Base-by-base conservation (phyloP, 805 yeast species). In the Wickerhamomyces silvicola region DNA sequence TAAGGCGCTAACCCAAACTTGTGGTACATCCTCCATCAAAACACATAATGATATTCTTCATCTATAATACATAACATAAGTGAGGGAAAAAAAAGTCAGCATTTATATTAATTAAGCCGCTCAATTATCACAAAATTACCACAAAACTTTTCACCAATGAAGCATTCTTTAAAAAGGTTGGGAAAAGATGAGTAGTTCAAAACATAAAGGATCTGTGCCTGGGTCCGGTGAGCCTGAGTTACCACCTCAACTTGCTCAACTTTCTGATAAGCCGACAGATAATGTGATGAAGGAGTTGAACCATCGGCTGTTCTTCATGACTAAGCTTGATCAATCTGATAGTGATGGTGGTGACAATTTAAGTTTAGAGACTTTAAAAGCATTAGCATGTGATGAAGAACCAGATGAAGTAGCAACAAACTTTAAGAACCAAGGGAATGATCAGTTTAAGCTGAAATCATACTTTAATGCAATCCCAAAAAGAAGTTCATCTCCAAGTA, bases 391-490 rank as follows among this genome's bases (percentile, higher is more conserved):
- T 51, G 98, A 92, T 30, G 98, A 97, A 27, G 95, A 86, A 41
- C 96, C 97, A 0, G 78, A 81, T 48, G 98, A 92, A 50, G 66
- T 87, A 22, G 97, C 97, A 4, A 68, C 74, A 16, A 88, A 87
- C 50, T 92, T 88, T 64, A 86, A 87, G 42, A 78, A 73, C 39
- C 97, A 90, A 53, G 99, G 98, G 6, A 92, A 94, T 55, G 97
- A 86, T 11, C 72, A 83, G 37, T 92, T 70, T 60, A 79, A 75
- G 53, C 62, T 63, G 8, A 84, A 80, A 46, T 75, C 78, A 46
- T 92, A 72, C 59, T 69, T 72, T 35, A 75, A 75, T 41, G 98
- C 98, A 1, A 64, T 84, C n/a, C n/a, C n/a, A n/a, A n/a, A n/a
- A n/a, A n/a, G n/a, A n/a, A n/a, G n/a, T n/a, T n/a, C n/a, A 81